A percentile compares a stretch with the other conserved stretches of the same genome.
Conservation (phyloP, 106 monocot species). For the Dendrobium officinale region DNA sequence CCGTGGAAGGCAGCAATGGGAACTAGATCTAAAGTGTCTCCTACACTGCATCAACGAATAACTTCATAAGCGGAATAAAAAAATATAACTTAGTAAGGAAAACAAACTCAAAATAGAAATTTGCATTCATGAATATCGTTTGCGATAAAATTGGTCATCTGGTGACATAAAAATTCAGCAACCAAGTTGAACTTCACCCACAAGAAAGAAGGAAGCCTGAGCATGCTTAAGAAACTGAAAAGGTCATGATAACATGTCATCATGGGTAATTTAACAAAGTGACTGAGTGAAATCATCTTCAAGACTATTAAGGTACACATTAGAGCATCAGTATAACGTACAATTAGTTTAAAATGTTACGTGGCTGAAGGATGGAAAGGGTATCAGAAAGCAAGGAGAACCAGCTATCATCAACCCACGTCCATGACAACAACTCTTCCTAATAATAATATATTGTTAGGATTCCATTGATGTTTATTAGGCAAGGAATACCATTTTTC, state of each 20-base stretch:
- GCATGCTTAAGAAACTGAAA: background rate
- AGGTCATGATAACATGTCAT: background rate
- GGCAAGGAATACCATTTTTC: background rate
- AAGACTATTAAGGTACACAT: background rate
- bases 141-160: background rate
- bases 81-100: slow-evolving; percentile 3
- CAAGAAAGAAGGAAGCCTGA: background rate
- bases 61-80: background rate
- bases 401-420: background rate
- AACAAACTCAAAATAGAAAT: background rate
- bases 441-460: background rate
- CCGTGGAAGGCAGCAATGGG: slow-evolving; percentile 98
- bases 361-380: background rate
- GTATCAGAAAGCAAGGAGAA: background rate
- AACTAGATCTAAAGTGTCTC: slow-evolving; percentile 95
- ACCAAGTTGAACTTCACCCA: background rate
- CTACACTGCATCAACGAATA: slow-evolving; percentile 48
- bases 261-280: background rate
- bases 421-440: background rate
- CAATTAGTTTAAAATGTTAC: background rate
- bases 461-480: background rate
- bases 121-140: background rate
- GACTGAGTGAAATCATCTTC: background rate
- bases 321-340: background rate
- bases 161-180: background rate